Conservation (phyloP, 2,329 filamentous ascomycete species). For the Keithomyces neogunnii region DNA sequence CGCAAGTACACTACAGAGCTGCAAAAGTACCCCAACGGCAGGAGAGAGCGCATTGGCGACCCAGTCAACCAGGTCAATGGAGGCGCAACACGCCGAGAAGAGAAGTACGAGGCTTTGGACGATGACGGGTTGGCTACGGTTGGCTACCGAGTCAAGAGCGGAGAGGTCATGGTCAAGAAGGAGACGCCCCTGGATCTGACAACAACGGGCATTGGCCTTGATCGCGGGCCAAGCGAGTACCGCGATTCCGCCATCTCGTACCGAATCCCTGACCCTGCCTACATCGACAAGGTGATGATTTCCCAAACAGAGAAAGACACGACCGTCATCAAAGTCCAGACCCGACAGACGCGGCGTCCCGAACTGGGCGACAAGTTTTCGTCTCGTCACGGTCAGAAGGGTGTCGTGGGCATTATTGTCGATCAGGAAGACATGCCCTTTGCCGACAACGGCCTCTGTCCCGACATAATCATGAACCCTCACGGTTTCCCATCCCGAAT, state of each 20-base stretch:
- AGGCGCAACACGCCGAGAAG: conserved; percentile 50
- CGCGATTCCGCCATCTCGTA: conserved; percentile 68
- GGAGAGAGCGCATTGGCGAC: conserved; percentile 55
- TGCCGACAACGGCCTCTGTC: conserved; percentile 80
- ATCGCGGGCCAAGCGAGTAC: conserved; percentile 53
- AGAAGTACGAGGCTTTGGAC: conserved; percentile 67
- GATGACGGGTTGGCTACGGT: conserved; percentile 84
- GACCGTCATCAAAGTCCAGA: conserved; percentile 86
- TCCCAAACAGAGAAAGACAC: conserved; percentile 82
- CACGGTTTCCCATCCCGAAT: conserved; percentile 99
- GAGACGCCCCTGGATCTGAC: conserved; percentile 72
- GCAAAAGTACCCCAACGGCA: conserved; percentile 83
- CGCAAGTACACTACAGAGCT: conserved; percentile 83
- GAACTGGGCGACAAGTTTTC: conserved; percentile 98
- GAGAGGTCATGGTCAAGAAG: conserved; percentile 88
- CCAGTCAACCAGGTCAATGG: conserved; percentile 43
- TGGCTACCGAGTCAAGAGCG: conserved; percentile 66
- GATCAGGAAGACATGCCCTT: conserved; percentile 97
- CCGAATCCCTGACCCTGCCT: conserved; percentile 73
- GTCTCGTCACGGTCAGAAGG: conserved; percentile 95
- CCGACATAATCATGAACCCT: conserved; percentile 99
- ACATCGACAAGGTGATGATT: conserved; percentile 95
- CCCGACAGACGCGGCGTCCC: conserved; percentile 87
- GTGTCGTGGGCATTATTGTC: conserved; percentile 92
- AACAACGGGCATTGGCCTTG: conserved; percentile 61